phyloP scores from a whole-genome alignment of 148 eudicot species.

The Camellia granthamiana region DNA sequence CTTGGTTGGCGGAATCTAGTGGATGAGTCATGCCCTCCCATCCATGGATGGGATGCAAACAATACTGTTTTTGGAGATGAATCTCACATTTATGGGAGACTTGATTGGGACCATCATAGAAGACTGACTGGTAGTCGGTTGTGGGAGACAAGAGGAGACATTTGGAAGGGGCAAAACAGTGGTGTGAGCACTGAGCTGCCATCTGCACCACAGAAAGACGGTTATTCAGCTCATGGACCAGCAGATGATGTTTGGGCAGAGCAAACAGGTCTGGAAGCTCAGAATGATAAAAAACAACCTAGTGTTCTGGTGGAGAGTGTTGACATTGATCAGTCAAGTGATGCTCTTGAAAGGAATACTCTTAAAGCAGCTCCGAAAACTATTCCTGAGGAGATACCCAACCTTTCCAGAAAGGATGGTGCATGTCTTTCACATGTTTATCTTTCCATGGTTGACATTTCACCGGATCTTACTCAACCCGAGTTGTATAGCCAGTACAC shows the following conservation, averaged over 20 bases:
- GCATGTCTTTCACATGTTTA: slow-evolving; percentile 41
- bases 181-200: slow-evolving; percentile 37
- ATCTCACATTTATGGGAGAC: slow-evolving; percentile 52
- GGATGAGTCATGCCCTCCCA: slow-evolving; percentile 51
- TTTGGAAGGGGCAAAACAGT: slow-evolving; percentile 63
- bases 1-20: slow-evolving; percentile 72
- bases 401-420: slow-evolving; percentile 38
- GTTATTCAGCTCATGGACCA: slow-evolving; percentile 25
- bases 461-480: slow-evolving; percentile 63
- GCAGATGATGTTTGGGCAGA: slow-evolving; percentile 49
- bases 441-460: slow-evolving; percentile 74
- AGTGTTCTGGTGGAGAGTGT: slow-evolving; percentile 37
- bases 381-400: slow-evolving; percentile 39
- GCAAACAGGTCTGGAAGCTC: slow-evolving; percentile 37
- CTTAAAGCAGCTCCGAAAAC: slow-evolving; percentile 36
- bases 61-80: slow-evolving; percentile 69
- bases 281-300: slow-evolving; percentile 33
- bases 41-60: slow-evolving; percentile 72
- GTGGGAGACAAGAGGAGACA: slow-evolving; percentile 57
- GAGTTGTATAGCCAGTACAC: slow-evolving; percentile 64
- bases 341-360: slow-evolving; percentile 27
- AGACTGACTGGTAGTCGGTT: slow-evolving; percentile 35
- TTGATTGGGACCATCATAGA: slow-evolving; percentile 44
- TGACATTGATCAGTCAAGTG: slow-evolving; percentile 33
- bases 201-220: slow-evolving; percentile 49